Evolutionary conservation across 768 basidiomycete species (phyloP).

Genomic region (Boletus eberwhitei): DNA sequence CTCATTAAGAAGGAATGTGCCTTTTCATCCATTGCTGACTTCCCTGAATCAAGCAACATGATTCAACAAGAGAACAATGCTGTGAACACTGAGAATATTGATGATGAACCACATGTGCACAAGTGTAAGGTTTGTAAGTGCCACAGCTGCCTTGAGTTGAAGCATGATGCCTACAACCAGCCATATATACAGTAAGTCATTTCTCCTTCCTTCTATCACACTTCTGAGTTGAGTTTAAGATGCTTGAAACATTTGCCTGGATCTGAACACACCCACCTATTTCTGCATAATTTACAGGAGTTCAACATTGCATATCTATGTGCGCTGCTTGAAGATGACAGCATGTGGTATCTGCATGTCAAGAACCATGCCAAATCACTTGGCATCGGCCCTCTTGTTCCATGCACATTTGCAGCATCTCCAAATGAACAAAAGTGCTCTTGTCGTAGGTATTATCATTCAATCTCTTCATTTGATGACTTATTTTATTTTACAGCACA

Average conservation of each 20-base stretch:
- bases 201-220: background rate
- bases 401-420: slow-evolving; percentile 15
- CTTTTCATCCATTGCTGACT: background rate
- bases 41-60: background rate
- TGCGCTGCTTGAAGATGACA: slow-evolving; percentile 13
- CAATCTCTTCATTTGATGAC: too few relatives aligned
- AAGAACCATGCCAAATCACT: slow-evolving; percentile 1
- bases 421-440: slow-evolving; percentile 13
- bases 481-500: background rate
- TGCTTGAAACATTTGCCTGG: background rate
- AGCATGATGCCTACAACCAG: background rate
- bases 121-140: background rate
- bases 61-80: background rate
- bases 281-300: slow-evolving; percentile 19
- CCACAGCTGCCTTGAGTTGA: background rate
- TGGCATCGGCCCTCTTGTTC: slow-evolving; percentile 22
- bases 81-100: too few relatives aligned
- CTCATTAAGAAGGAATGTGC: background rate
- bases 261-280: slow-evolving; percentile 16
- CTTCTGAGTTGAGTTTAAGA: background rate
- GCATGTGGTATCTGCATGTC: background rate
- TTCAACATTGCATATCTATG: slow-evolving; percentile 13
- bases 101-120: too few relatives aligned
- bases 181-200: background rate
- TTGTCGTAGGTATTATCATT: slow-evolving; percentile 11